Evolutionary conservation across 805 yeast species (phyloP).

Genomic region (Pichia cephalocereana): DNA sequence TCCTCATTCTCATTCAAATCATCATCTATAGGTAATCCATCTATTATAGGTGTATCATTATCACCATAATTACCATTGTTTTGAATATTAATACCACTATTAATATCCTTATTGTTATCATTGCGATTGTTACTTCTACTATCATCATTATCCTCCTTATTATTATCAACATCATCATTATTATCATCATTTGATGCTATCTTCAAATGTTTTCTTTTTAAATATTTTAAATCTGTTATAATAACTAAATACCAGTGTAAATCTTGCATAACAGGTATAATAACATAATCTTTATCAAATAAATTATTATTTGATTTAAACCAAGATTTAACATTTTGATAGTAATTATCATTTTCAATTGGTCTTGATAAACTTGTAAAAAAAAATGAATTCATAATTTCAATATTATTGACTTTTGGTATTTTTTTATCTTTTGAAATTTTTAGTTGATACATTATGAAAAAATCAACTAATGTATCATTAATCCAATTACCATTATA

Average conservation of each 20-base stretch:
- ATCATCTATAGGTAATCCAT: neutral
- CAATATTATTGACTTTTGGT: conserved; percentile 30
- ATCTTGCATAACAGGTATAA: conserved; percentile 74
- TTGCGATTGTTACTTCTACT: neutral
- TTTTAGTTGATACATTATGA: conserved; percentile 44
- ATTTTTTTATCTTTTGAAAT: conserved; percentile 27
- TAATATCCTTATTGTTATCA: neutral
- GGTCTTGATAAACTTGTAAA: conserved; percentile 49
- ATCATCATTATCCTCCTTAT: neutral
- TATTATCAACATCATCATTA: neutral
- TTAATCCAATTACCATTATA: conserved; percentile 82
- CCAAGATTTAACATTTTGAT: conserved; percentile 69
- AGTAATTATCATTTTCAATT: conserved; percentile 29
- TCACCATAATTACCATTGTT: neutral
- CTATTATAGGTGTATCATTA: neutral
- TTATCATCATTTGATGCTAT: neutral
- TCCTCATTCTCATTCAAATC: neutral
- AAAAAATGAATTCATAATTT: conserved; percentile 73
- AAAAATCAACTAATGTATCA: conserved; percentile 82
- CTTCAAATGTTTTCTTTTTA: conserved; percentile 9
- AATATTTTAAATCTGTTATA: conserved; percentile 42
- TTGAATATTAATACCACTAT: neutral
- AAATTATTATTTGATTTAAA: conserved; percentile 52
- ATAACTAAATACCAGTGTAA: conserved; percentile 87
- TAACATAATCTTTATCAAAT: conserved; percentile 46